Base-by-base conservation (phyloP, 2,329 filamentous ascomycete genomes). In the Colletotrichum kahawae region DNA sequence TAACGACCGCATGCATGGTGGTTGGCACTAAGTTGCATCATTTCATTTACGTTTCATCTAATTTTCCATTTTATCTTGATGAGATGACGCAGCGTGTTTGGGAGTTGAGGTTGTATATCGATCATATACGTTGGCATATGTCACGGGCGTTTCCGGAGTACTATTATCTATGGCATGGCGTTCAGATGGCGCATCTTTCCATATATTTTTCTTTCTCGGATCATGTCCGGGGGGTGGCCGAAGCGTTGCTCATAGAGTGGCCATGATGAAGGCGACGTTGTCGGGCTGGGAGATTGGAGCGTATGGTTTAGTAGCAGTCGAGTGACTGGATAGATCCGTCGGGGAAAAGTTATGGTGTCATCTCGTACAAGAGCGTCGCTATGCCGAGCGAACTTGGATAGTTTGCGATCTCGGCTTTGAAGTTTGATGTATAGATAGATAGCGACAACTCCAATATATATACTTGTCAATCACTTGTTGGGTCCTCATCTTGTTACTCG, bases 1-100 rank as follows among this genome's bases (percentile, higher is more conserved):
- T 73, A 77, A 62, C 21, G 76, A 78, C 18, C 74, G 77, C n/a
- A 74, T 76, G 64, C 74, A 70, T 9, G 66, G 65, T 18, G 68
- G 67, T 13, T 76, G 65, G 74, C 27, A 62, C 59, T 75, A 69
- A 48, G 16, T 31, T 7, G 24, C 24, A 54, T 18, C 5, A 27
- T 36, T 43, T 29, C n/a, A 8, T 38, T 38, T 54, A 36, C 24
- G 51, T 43, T 64, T 54, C 57, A 12, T 71, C 7, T 43, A 31
- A 33, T 21, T 69, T 57, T 27, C 14, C 38, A 70, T 66, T 66
- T 66, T 69, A 31, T 70, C 34, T 34, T 74, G 51, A 76, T 54
- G 74, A 75, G 63, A 43, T 74, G 59, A 76, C 71, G 71, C 71
- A 76, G 74, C 74, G 74, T 38, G 71, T 66, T 74, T 48, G 65